These are phyloP conservation scores for Sechiopsis laciniata DNA, from an alignment of 306 rosid genomes.

Conservation along the genomic window DNA sequence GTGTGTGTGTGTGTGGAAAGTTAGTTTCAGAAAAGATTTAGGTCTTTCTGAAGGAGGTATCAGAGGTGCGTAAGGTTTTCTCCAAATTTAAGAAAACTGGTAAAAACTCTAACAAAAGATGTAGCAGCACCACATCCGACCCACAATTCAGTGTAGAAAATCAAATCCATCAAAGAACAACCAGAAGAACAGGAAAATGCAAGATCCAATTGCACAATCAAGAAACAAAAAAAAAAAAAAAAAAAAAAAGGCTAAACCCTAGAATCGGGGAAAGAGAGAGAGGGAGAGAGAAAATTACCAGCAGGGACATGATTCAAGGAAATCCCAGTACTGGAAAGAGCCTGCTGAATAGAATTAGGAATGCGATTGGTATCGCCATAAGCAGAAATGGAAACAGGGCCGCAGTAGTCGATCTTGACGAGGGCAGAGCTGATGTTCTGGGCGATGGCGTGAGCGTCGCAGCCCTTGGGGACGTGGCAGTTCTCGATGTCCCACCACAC, in stretches of 20 bases:
- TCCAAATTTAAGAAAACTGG: background rate
- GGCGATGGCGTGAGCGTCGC: constrained; percentile 53
- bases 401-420: constrained; percentile 41
- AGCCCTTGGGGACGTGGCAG: constrained; percentile 56
- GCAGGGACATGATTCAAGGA: constrained; percentile 78
- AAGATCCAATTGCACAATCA: background rate
- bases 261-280: background rate
- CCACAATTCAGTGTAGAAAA: background rate
- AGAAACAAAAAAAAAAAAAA: background rate
- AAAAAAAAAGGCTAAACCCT: background rate
- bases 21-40: too few relatives aligned
- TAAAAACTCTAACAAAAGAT: background rate
- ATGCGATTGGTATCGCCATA: constrained; percentile 72
- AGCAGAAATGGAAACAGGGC: constrained; percentile 68
- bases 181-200: background rate
- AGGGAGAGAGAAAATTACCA: constrained; percentile 32
- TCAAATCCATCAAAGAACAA: background rate
- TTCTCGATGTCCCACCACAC: constrained; percentile 92
- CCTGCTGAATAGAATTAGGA: constrained; percentile 44
- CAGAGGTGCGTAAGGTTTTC: too few relatives aligned
- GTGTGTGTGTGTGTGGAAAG: too few relatives aligned
- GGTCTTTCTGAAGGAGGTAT: too few relatives aligned
- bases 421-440: constrained; percentile 71
- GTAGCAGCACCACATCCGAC: background rate
- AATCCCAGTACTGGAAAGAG: constrained; percentile 76